Evolutionary conservation across 805 yeast genomes (phyloP).

Genomic region (Candida awuae): DNA sequence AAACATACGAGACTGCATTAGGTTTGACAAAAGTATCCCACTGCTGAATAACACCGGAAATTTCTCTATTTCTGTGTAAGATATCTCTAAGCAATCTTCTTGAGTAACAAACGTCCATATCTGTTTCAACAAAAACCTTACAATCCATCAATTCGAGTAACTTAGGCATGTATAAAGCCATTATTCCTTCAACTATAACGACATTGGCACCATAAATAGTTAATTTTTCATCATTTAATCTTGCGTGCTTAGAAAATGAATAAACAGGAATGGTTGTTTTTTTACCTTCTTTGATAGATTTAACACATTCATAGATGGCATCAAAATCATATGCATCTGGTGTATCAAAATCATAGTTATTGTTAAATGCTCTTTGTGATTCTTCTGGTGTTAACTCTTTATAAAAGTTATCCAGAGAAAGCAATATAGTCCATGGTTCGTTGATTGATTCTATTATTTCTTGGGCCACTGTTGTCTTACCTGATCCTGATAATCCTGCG

Average conservation of each 20-base stretch:
- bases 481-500: conserved; percentile 84
- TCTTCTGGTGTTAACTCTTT: conserved; percentile 60
- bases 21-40: conserved; percentile 94
- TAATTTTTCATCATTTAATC: conserved; percentile 49
- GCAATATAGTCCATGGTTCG: conserved; percentile 90
- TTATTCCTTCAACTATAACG: conserved; percentile 85
- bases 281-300: conserved; percentile 61
- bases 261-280: conserved; percentile 60
- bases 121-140: conserved; percentile 89
- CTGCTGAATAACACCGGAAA: conserved; percentile 73
- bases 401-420: conserved; percentile 89
- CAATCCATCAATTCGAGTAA: conserved; percentile 71
- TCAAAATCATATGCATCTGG: conserved; percentile 85
- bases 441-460: conserved; percentile 66
- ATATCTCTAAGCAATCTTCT: conserved; percentile 84
- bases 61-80: conserved; percentile 75
- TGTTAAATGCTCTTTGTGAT: conserved; percentile 51
- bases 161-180: conserved; percentile 66
- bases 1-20: conserved; percentile 66
- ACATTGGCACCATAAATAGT: conserved; percentile 92
- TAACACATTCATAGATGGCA: conserved; percentile 53
- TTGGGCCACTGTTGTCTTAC: conserved; percentile 88
- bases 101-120: conserved; percentile 84
- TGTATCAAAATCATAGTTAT: conserved; percentile 77
- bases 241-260: conserved; percentile 55